Base-by-base conservation (phyloP, 2,329 filamentous ascomycete genomes). In the Phaeomoniella chlamydospora region DNA sequence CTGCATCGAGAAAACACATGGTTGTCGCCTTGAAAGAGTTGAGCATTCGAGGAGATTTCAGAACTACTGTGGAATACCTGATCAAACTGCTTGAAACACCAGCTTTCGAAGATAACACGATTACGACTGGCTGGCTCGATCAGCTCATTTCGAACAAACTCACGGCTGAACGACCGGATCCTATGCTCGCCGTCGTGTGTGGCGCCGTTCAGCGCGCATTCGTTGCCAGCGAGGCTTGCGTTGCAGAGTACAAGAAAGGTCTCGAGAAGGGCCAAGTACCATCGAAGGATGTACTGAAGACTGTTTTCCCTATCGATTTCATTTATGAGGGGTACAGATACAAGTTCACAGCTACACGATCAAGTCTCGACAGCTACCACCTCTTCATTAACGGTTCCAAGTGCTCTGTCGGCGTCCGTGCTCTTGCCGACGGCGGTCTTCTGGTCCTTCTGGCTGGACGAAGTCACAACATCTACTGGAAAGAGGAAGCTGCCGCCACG, bases 401-500 rank as follows among this genome's bases (percentile, higher is more conserved):
- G 67, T 93, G 85, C 61, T 78, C 83, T 4, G 83, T 96, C 38
- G 90, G 88, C 51, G 82, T 98, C 37, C 82, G 90, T 49, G 81
- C 87, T 34, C 74, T 98, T 45, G 86, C 85, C 45, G 90, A 98
- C 50, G 90, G 90, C 57, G 90, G 90, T 57, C 74, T 98, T 9
- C 72, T 98, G 38, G 76, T 98, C 43, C 74, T 98, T 14, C 75
- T 98, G 31, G 79, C 80, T 51, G 90, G 90, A 41, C 84, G 85
- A 59, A 93, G 84, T 49, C 90, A 98, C 76, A 98, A 90, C 54
- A 78, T 96, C 42, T 98, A 98, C 75, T 98, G 90, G 90, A 96
- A 96, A 65, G 90, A 98, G 55, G 90, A 98, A 59, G 85, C 93
- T 33, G 87, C 87, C 39, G 90, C 88, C 26, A 94, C 90, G 35